These are phyloP conservation scores for Colletotrichum paranaense DNA, from an alignment of 2,329 filamentous ascomycete genomes.

Conservation along the genomic window DNA sequence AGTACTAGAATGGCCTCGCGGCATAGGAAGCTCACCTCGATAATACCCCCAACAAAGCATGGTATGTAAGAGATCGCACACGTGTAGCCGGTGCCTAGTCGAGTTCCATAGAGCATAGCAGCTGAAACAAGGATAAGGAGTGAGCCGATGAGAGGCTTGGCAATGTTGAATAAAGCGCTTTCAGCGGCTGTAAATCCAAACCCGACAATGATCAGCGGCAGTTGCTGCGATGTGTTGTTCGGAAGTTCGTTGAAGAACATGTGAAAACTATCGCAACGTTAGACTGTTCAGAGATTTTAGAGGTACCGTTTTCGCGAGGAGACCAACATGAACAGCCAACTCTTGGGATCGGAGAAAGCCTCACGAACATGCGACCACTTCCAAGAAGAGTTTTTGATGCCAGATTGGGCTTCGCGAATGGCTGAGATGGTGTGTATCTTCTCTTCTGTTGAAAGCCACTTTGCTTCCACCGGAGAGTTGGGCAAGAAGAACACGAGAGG, in stretches of 20 bases:
- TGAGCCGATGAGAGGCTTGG: constrained; percentile 36
- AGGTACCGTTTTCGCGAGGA: no score
- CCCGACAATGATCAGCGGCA: constrained; percentile 39
- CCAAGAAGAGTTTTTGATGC: constrained; percentile 39
- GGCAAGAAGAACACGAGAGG: constrained; percentile 37
- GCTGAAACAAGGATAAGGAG: constrained; percentile 39
- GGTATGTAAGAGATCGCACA: constrained; percentile 42
- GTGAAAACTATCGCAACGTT: constrained; percentile 32
- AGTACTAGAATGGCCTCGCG: neutral
- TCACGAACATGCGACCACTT: constrained; percentile 40
- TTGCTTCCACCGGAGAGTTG: constrained; percentile 38
- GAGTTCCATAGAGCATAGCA: constrained; percentile 37
- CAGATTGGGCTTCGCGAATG: constrained; percentile 38
- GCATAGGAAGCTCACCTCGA: constrained; percentile 30
- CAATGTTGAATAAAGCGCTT: constrained; percentile 41
- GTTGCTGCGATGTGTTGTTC: constrained; percentile 41
- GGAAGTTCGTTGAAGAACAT: constrained; percentile 43
- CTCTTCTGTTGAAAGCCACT: constrained; percentile 37
- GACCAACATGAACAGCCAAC: constrained; percentile 38
- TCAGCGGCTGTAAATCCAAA: constrained; percentile 41
- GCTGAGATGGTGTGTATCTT: constrained; percentile 38
- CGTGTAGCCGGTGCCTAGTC: constrained; percentile 40
- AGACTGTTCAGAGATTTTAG: neutral
- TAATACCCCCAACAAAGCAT: constrained; percentile 40
- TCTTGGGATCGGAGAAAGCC: constrained; percentile 38